Evolutionary conservation across 257 asterid genomes (phyloP), one percentile per base, ranked within the genome.

Genomic region (Rauvolfia tetraphylla): DNA sequence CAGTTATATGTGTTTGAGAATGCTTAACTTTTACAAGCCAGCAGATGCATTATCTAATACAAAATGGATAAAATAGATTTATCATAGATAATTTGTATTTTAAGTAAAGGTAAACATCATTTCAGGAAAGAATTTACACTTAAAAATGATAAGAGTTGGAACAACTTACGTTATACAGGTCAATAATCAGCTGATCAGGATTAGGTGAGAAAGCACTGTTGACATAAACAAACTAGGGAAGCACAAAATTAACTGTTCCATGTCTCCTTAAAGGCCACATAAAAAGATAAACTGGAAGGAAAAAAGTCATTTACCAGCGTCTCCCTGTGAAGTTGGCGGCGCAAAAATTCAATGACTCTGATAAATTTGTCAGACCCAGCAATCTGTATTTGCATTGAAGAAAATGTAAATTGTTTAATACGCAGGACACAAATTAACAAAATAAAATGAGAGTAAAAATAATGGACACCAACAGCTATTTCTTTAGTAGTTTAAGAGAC

Each of bases 141-240:
- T 42, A 48, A 56, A 34, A 56, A 31, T 61, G n/a, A 76, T 14
- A 9, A 67, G 46, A 66, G 20, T 31, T 20, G 12, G 51, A 78
- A 54, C 75, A 72, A 85, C 98, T 88, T 80, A 93, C 99, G 67
- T 91, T 87, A 42, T 87, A 95, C 20, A 95, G 87, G 85, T 95
- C 99, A 27, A 72, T 75, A 36, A 95, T 86, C 87, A 90, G 77
- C 86, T 95, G 96, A 83, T 95, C 99, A 11, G 99, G 96, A 85
- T 90, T 91, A 42, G 99, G 99, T 12, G 97, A 93, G 87, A 95
- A 93, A 74, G 97, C 96, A 67, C 99, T 93, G 93, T 95, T 95
- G 76, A 93, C 96, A 78, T 95, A 93, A 68, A 95, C 99, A 90
- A 95, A 95, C 99, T 91, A 80, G 65, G 53, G 65, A 38, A 75